Evolutionary conservation across 1,139 yeast genomes (phyloP), one percentile per base, ranked within the genome.

Genomic region (Scheffersomyces insectosa): DNA sequence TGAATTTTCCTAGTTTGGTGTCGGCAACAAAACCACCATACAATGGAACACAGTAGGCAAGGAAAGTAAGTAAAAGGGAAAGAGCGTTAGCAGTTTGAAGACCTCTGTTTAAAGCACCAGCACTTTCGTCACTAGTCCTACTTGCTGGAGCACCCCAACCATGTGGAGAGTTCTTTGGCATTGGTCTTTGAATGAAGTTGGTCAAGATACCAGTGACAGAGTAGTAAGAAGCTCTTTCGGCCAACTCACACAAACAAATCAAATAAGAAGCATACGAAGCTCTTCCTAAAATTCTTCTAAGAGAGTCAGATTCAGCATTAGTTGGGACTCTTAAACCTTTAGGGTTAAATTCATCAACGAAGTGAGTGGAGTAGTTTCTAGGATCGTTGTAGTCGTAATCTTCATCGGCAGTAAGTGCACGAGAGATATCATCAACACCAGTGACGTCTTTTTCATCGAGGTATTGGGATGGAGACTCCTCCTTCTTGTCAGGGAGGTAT

Each of bases 131-230:
- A 20, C 54, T 59, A 33, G 62, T 56, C 7, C 62, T 54, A 10
- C 59, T 48, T 12, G 69, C 65, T 14, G 73, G 70, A 25, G 76
- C 71, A 52, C 80, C 73, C 31, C 31, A 28, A 42, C 74, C 65
- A 16, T 71, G 69, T 40, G 74, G 74, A 30, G 79, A 76, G 38
- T 79, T 78, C 27, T 56, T 62, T 3, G 85, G 85, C 39, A 80
- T 59, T 11, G 76, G 75, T 50, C 82, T 61, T 52, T 72, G 76
- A 40, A 75, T 59, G 52, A 72, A 73, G 49, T 75, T 75, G 33
- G 74, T 60, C 37, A 75, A 60, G 41, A 73, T 60, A 27, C 72
- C 75, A 12, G 63, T 54, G n/a, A 70, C 63, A 11, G 77, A 71
- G 48, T 70, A 75, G 46, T 72, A 75, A 1, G 79, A 72, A 25